Conservation (phyloP, 2,329 filamentous ascomycete species). For the Thielaviopsis musarum region DNA sequence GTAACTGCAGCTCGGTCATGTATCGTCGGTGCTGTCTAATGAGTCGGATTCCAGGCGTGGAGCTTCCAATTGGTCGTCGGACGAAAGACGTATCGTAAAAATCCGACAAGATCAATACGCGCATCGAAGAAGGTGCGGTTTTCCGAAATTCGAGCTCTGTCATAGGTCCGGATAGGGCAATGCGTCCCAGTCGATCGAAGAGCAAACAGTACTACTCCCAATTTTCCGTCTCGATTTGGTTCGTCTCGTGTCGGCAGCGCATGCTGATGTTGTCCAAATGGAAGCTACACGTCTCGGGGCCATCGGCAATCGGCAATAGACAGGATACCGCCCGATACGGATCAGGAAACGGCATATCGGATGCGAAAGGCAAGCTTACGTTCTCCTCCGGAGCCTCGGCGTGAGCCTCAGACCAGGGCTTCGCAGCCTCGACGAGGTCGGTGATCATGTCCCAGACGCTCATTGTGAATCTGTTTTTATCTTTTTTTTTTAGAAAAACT, state of each 20-base stretch:
- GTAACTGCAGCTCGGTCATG: slow-evolving; percentile 7
- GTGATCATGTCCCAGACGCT: slow-evolving; percentile 49
- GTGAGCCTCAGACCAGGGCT: slow-evolving; percentile 47
- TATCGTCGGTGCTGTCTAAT: background rate
- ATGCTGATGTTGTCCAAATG: background rate
- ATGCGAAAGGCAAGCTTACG: slow-evolving; percentile 20
- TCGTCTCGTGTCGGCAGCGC: background rate
- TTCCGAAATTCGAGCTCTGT: background rate
- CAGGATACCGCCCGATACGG: background rate
- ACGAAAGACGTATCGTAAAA: background rate
- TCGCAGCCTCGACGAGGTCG: slow-evolving; percentile 47
- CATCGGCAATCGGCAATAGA: background rate
- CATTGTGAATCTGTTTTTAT: slow-evolving; percentile 29
- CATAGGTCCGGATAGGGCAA: background rate
- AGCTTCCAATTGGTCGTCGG: background rate
- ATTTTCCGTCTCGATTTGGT: background rate
- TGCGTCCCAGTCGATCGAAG: background rate
- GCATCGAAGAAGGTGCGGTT: background rate
- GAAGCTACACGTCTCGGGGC: background rate
- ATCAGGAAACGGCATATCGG: background rate
- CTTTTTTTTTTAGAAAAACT: slow-evolving; percentile 1
- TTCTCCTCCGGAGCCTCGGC: slow-evolving; percentile 51
- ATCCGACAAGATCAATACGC: background rate
- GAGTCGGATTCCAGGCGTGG: background rate
- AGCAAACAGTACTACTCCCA: background rate